Evolutionary conservation across 768 basidiomycete species (phyloP), one percentile per base, ranked within the genome.

Genomic region (Boletus sp.): DNA sequence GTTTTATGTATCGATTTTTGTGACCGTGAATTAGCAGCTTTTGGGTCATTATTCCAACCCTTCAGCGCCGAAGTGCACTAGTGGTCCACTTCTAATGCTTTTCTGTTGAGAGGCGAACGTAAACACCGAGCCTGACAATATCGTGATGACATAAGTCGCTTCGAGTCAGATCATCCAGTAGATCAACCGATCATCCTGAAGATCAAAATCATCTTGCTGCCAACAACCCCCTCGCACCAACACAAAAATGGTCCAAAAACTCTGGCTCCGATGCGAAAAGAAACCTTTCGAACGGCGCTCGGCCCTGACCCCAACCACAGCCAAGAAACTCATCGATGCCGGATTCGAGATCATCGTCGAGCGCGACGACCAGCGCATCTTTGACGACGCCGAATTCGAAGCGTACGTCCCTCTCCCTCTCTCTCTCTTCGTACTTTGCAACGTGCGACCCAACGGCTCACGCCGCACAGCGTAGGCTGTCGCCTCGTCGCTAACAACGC

Each of bases 231-330:
- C 41, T 3, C 20, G 14, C 15, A 17, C 11, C 18, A 42, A 8
- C 7, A 44, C 24, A 44, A 24, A 11, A 33, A 62, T 57, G 53
- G 37, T 9, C 64, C 83, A 66, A 78, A 75, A 74, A 33, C 81
- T 99, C 65, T 99, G 96, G 96, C 83, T 99, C 42, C 87, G 97
- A 64, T 97, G 94, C 78, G 97, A 99, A 79, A 97, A 87, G 71
- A 99, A 98, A 73, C 83, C 86, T 60, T 94, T 95, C 61, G 97
- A 99, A 74, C 85, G 85, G 54, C 91, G 97, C 47, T 86, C 94
- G 30, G 95, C 95, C 8, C 79, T 98, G 61, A 96, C 94, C 11
- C 97, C 97, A 3, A 87, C 90, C 24, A 95, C 92, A 0, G 86
- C 95, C 64, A 92, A 90, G 75, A 82, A 80, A 62, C 84, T 98